phyloP scores from a whole-genome alignment of 441 rosid genomes.

The Geranium incanum region DNA sequence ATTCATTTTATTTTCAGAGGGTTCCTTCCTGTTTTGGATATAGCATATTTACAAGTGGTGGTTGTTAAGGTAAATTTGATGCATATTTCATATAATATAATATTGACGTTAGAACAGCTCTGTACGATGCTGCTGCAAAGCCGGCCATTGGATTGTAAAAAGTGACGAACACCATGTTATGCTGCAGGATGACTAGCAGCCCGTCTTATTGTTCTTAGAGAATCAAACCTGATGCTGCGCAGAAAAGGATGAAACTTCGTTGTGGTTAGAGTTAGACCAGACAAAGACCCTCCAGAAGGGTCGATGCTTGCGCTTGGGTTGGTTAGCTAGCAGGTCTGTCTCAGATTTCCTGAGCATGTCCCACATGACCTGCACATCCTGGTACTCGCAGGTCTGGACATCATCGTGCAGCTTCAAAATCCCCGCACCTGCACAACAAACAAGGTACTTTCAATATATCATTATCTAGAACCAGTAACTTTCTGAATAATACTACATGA shows the following conservation, averaged over 20 bases:
- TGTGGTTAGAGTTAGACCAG: constrained; percentile 40
- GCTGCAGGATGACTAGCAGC: constrained; percentile 12
- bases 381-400: constrained; percentile 49
- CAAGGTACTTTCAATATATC: background rate
- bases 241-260: constrained; percentile 29
- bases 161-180: constrained; percentile 15
- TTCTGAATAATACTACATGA: too few species aligned
- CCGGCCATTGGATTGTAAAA: constrained; percentile 22
- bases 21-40: too few species aligned
- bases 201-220: constrained; percentile 13
- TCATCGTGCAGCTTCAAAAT: constrained; percentile 54
- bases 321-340: constrained; percentile 26
- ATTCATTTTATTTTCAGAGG: too few species aligned
- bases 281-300: constrained; percentile 44
- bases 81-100: constrained; percentile 11
- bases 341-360: constrained; percentile 51
- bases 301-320: constrained; percentile 30
- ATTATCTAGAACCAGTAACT: background rate
- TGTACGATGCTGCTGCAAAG: constrained; percentile 31
- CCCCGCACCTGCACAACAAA: constrained; percentile 35
- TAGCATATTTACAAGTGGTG: too few species aligned
- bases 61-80: background rate
- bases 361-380: constrained; percentile 74
- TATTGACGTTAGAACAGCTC: constrained; percentile 26
- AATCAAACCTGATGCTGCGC: constrained; percentile 13